Evolutionary conservation across 2,329 filamentous ascomycete genomes (phyloP).

Genomic region (Bipolaris cookei): DNA sequence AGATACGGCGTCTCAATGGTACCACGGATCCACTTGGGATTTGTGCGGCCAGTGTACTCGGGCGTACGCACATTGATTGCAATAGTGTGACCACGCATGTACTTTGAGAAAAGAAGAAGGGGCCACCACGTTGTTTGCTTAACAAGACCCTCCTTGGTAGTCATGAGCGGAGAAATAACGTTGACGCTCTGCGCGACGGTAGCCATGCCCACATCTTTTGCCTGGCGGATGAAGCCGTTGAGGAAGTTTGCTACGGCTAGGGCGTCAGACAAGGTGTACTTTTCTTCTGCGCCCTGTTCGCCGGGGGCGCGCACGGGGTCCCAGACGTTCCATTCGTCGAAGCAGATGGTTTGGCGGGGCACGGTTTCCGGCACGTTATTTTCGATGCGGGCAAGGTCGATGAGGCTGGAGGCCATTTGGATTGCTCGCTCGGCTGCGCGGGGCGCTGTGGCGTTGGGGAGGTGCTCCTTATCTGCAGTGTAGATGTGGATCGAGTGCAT

Average conservation of each 20-base stretch:
- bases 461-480: slow-evolving; percentile 63
- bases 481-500: slow-evolving; percentile 86
- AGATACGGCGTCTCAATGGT: slow-evolving; percentile 73
- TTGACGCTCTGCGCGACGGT: slow-evolving; percentile 81
- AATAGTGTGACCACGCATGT: slow-evolving; percentile 76
- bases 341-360: slow-evolving; percentile 74
- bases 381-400: slow-evolving; percentile 76
- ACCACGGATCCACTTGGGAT: slow-evolving; percentile 68
- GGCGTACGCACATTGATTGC: slow-evolving; percentile 68
- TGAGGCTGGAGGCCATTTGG: slow-evolving; percentile 70
- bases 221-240: slow-evolving; percentile 77
- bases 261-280: slow-evolving; percentile 73
- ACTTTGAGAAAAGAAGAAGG: slow-evolving; percentile 69
- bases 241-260: slow-evolving; percentile 77
- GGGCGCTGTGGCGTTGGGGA: slow-evolving; percentile 60
- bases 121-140: slow-evolving; percentile 81
- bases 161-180: slow-evolving; percentile 79
- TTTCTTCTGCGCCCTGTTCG: slow-evolving; percentile 73
- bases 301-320: slow-evolving; percentile 74
- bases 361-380: slow-evolving; percentile 65
- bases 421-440: slow-evolving; percentile 75
- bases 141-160: slow-evolving; percentile 65
- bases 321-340: slow-evolving; percentile 88
- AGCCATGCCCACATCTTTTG: slow-evolving; percentile 74
- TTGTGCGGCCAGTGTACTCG: slow-evolving; percentile 70